Percentiles rank a stretch among this genome's conserved stretches.
Evolutionary conservation across 495 filamentous ascomycete genomes (phyloP).

Genomic region (Aspergillus kassunensis): DNA sequence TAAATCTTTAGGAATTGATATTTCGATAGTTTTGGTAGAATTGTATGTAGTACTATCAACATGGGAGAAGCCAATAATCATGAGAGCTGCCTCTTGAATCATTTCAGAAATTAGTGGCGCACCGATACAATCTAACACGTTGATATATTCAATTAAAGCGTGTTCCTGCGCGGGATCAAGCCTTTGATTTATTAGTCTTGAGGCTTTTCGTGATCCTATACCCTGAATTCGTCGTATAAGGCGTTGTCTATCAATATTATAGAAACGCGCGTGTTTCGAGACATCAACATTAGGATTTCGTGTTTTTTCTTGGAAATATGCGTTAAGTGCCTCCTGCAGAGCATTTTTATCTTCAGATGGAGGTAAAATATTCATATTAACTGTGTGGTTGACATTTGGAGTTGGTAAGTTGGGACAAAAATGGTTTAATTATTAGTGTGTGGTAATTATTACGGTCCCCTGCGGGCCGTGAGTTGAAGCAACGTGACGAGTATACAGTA

Average conservation of each 20-base stretch:
- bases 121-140: too few relatives aligned
- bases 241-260: background rate
- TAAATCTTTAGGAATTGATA: background rate
- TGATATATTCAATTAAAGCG: too few relatives aligned
- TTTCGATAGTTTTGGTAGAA: background rate
- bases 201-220: background rate
- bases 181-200: too few relatives aligned
- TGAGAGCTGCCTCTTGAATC: background rate
- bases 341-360: background rate
- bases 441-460: too few relatives aligned
- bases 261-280: background rate
- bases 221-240: background rate
- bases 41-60: background rate
- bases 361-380: background rate
- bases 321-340: background rate
- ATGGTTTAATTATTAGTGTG: too few relatives aligned
- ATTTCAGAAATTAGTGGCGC: background rate
- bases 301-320: background rate
- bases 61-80: background rate
- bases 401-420: too few relatives aligned
- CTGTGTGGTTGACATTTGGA: background rate
- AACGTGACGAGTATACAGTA: too few relatives aligned
- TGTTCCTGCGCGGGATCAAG: too few relatives aligned
- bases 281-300: background rate
- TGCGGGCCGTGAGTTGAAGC: too few relatives aligned